phyloP scores from a whole-genome alignment of 306 rosid species.

The Glycine soja region DNA sequence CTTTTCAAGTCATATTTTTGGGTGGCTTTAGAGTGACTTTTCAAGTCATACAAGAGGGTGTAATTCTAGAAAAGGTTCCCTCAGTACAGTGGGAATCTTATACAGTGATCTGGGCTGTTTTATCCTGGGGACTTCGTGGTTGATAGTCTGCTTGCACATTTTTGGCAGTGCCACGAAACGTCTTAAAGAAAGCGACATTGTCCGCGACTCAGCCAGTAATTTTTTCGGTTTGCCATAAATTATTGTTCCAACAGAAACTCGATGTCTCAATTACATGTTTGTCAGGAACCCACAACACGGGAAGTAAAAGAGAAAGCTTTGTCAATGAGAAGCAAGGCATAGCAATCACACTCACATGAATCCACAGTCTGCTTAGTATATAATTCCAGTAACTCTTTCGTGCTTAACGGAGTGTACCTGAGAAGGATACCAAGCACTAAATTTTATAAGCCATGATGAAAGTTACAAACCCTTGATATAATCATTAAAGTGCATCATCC shows the following conservation, averaged over 20 bases:
- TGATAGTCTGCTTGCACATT: too few species aligned
- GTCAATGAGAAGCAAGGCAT: conserved; percentile 10
- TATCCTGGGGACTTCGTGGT: too few species aligned
- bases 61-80: too few species aligned
- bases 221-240: too few species aligned
- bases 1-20: too few species aligned
- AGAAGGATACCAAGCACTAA: conserved; percentile 48
- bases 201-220: too few species aligned
- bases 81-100: too few species aligned
- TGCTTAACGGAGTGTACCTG: conserved; percentile 84
- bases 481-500: conserved; percentile 1
- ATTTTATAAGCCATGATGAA: conserved; percentile 26
- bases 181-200: too few species aligned
- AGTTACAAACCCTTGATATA: neutral
- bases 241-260: neutral
- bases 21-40: too few species aligned
- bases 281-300: neutral
- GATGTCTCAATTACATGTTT: conserved; percentile 6
- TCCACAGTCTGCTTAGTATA: conserved; percentile 75
- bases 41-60: too few species aligned
- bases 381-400: conserved; percentile 82
- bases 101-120: too few species aligned
- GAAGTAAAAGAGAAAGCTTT: conserved; percentile 32
- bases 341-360: conserved; percentile 71
- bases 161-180: too few species aligned